These are phyloP conservation scores for Podospora sp. DNA, from an alignment of 495 filamentous ascomycete genomes.

Conservation along the genomic window DNA sequence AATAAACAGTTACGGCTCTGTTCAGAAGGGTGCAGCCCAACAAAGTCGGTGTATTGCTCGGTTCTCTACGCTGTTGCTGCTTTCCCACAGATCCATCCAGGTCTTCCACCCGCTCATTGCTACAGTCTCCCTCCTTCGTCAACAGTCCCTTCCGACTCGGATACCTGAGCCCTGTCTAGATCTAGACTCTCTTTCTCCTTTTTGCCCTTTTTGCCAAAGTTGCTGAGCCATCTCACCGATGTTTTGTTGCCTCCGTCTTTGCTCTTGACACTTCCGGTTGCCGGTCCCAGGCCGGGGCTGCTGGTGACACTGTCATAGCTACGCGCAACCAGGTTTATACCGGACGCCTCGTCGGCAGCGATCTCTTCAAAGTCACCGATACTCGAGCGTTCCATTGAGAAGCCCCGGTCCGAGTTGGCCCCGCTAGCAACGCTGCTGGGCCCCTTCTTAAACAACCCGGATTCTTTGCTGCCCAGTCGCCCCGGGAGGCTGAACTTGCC, in stretches of 20 bases:
- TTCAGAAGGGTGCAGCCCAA: no score
- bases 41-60: no score
- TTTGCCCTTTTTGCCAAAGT: slow-evolving; percentile 53
- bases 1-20: no score
- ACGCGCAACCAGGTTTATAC: slow-evolving; percentile 33
- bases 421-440: slow-evolving; percentile 51
- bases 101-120: neutral
- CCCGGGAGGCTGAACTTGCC: slow-evolving; percentile 76
- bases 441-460: slow-evolving; percentile 65
- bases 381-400: slow-evolving; percentile 46
- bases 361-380: slow-evolving; percentile 53
- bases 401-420: slow-evolving; percentile 47
- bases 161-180: slow-evolving; percentile 40
- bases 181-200: slow-evolving; percentile 54
- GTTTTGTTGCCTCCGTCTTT: slow-evolving; percentile 35
- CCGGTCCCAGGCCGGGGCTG: slow-evolving; percentile 43
- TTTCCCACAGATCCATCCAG: no score
- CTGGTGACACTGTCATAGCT: slow-evolving; percentile 50
- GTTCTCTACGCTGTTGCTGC: neutral
- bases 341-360: slow-evolving; percentile 36
- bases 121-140: slow-evolving; percentile 5
- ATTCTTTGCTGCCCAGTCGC: slow-evolving; percentile 61
- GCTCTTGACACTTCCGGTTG: slow-evolving; percentile 28
- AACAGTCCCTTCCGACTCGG: slow-evolving; percentile 23
- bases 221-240: slow-evolving; percentile 47